Conservation (phyloP, 176 grass and related monocot species). For the Saccharum officinarum region DNA sequence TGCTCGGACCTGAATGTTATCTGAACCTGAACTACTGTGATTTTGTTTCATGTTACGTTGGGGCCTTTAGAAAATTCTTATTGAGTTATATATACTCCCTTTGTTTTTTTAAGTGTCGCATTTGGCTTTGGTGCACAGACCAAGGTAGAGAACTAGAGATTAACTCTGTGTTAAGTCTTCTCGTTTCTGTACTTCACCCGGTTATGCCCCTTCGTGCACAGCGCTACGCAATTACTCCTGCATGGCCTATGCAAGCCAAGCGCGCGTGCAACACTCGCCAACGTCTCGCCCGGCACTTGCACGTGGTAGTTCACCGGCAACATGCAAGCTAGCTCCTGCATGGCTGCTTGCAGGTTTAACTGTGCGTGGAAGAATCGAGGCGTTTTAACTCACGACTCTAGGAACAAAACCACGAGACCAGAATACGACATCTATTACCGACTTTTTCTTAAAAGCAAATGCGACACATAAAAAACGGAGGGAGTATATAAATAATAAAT, state of each 20-base stretch:
- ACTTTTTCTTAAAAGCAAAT: no score
- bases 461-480: background rate
- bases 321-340: background rate
- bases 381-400: background rate
- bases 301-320: no score
- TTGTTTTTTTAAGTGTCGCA: no score
- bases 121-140: no score
- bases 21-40: background rate
- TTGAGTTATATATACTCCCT: background rate
- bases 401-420: background rate
- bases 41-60: background rate
- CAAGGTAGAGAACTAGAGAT: no score
- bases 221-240: no score
- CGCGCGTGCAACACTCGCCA: no score
- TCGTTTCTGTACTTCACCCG: background rate
- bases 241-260: no score
- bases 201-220: background rate
- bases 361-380: background rate
- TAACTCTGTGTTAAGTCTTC: background rate
- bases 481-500: background rate
- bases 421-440: background rate
- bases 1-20: background rate
- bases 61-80: background rate
- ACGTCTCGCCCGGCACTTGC: no score
- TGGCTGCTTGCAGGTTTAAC: background rate